Percentiles rank a stretch among this genome's conserved stretches.
Evolutionary conservation across 495 filamentous ascomycete genomes (phyloP).

Genomic region (Talaromyces borbonicus): DNA sequence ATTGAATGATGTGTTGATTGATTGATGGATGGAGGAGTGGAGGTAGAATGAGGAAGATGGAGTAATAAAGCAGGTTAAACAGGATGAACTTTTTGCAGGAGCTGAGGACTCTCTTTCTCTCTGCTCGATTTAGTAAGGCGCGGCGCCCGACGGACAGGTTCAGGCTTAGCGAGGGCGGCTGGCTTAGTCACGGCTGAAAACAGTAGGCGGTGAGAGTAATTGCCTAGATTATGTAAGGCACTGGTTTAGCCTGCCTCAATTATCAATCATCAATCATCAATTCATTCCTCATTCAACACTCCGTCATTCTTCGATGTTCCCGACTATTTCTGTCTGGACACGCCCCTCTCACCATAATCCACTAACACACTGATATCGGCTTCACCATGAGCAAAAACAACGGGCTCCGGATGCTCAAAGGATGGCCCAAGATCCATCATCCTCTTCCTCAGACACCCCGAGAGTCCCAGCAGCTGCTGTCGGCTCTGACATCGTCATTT

Average conservation of each 20-base stretch:
- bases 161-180: slow-evolving; percentile 8
- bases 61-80: slow-evolving; percentile 13
- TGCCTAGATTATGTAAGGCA: neutral
- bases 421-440: slow-evolving; percentile 56
- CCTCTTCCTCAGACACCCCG: slow-evolving; percentile 54
- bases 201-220: neutral
- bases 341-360: neutral
- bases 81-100: slow-evolving; percentile 16
- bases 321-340: slow-evolving; percentile 4
- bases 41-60: slow-evolving; percentile 11
- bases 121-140: slow-evolving; percentile 1
- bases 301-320: neutral
- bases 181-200: neutral
- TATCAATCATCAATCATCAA: neutral
- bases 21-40: slow-evolving; percentile 19
- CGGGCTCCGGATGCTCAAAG: slow-evolving; percentile 38
- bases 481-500: slow-evolving; percentile 66
- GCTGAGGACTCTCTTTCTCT: neutral
- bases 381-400: slow-evolving; percentile 34
- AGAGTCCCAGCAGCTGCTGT: slow-evolving; percentile 59
- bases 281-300: neutral
- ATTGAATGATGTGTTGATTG: too few relatives aligned
- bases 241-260: too few relatives aligned
- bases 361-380: neutral
- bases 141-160: neutral